These are phyloP conservation scores for Atractiella rhizophila DNA, from an alignment of 768 basidiomycete species.

Conservation along the genomic window DNA sequence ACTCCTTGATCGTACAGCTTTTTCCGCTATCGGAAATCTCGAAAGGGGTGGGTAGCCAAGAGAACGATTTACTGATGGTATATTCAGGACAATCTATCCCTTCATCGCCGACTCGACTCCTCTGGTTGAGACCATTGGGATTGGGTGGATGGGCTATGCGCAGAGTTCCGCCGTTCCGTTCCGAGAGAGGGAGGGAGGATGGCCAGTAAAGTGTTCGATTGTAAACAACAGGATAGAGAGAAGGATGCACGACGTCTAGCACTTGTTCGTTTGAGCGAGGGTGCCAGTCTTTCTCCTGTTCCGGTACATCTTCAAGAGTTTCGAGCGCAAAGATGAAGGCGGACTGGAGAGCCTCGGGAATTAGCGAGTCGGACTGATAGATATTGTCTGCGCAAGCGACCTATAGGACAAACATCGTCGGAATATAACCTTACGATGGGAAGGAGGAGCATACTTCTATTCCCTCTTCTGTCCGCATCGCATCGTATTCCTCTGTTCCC, in stretches of 20 bases:
- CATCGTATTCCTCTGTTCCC: too few relatives aligned
- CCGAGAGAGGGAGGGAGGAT: background rate
- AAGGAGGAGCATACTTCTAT: too few relatives aligned
- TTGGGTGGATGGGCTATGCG: too few relatives aligned
- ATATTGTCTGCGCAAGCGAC: too few relatives aligned
- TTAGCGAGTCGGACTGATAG: too few relatives aligned
- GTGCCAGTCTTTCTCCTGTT: constrained; percentile 27
- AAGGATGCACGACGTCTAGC: constrained; percentile 27
- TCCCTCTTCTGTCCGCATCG: too few relatives aligned
- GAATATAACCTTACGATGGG: too few relatives aligned
- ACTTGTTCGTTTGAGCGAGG: constrained; percentile 27
- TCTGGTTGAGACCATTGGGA: too few relatives aligned
- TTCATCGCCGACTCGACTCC: background rate
- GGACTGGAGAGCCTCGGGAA: too few relatives aligned
- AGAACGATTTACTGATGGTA: background rate
- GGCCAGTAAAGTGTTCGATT: constrained; percentile 14
- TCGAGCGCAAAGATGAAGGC: constrained; percentile 24
- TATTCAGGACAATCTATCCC: background rate
- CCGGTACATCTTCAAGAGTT: constrained; percentile 24
- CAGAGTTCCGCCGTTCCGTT: too few relatives aligned
- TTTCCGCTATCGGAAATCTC: background rate
- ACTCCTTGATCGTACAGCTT: constrained; percentile 9
- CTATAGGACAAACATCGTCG: too few relatives aligned
- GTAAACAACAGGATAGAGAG: constrained; percentile 25
- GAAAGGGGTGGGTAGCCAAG: constrained; percentile 10